These are phyloP conservation scores for Aureobasidium sp. DNA, from an alignment of 2,329 filamentous ascomycete species.

Conservation along the genomic window DNA sequence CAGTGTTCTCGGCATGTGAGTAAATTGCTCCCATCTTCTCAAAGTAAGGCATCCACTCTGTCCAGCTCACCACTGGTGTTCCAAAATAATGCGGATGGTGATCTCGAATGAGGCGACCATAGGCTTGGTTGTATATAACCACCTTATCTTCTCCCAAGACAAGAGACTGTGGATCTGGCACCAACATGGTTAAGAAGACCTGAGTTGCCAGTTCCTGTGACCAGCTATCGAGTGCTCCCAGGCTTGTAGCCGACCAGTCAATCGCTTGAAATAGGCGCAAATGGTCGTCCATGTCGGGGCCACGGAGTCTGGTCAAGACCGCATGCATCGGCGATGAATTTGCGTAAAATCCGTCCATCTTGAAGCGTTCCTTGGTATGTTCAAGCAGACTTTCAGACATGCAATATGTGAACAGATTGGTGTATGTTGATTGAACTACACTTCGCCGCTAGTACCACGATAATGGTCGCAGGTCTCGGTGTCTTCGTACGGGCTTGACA, in stretches of 20 bases:
- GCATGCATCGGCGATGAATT: background rate
- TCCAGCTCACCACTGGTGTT: background rate
- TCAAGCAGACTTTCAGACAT: too few species aligned
- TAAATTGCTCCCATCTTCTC: background rate
- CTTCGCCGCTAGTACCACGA: background rate
- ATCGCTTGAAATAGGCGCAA: background rate
- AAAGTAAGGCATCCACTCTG: background rate
- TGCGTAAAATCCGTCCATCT: background rate
- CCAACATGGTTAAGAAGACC: conserved; percentile 12
- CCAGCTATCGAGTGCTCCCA: conserved; percentile 42
- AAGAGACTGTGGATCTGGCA: conserved; percentile 11
- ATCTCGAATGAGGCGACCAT: background rate
- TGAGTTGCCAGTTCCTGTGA: conserved; percentile 19
- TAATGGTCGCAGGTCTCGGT: background rate
- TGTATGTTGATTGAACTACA: too few species aligned
- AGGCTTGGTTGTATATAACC: conserved; percentile 15
- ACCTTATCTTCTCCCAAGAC: conserved; percentile 7
- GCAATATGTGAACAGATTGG: background rate
- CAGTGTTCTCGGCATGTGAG: background rate
- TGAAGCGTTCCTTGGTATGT: background rate
- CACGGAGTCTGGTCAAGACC: background rate
- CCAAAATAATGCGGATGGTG: background rate
- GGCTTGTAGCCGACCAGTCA: conserved; percentile 40
- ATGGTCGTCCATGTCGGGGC: background rate
- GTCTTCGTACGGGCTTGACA: background rate